These are phyloP conservation scores for Trichoderma gamsii DNA, from an alignment of 495 filamentous ascomycete species.

Conservation along the genomic window DNA sequence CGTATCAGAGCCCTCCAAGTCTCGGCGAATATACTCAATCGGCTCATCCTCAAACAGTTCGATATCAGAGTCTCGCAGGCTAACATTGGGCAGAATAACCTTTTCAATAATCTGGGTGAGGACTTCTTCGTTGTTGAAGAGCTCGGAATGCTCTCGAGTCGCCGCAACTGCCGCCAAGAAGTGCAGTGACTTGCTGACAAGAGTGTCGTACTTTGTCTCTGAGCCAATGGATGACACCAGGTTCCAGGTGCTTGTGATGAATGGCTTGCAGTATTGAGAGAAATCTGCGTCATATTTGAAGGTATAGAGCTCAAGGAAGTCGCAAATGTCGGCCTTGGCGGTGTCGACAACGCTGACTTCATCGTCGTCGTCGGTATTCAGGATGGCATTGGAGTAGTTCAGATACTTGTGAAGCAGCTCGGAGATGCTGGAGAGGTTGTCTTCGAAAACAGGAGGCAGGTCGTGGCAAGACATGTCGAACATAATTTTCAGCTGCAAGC, in stretches of 20 bases:
- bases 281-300: conserved; percentile 95
- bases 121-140: conserved; percentile 74
- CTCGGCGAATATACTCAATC: conserved; percentile 94
- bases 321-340: conserved; percentile 87
- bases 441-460: conserved; percentile 86
- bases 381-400: conserved; percentile 72
- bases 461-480: conserved; percentile 97
- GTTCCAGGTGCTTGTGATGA: conserved; percentile 84
- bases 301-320: conserved; percentile 76
- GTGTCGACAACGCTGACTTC: conserved; percentile 79
- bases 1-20: conserved; percentile 92
- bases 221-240: conserved; percentile 79
- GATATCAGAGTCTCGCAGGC: conserved; percentile 82
- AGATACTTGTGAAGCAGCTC: conserved; percentile 86
- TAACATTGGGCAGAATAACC: conserved; percentile 89
- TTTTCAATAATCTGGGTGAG: conserved; percentile 84
- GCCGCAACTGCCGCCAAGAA: conserved; percentile 87
- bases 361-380: conserved; percentile 76
- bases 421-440: conserved; percentile 70
- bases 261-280: conserved; percentile 64
- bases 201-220: conserved; percentile 86
- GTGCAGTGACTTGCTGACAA: conserved; percentile 90
- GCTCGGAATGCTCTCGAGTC: conserved; percentile 65
- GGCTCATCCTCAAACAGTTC: conserved; percentile 98
- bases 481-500: conserved; percentile 80